A percentile compares a stretch with the other conserved stretches of the same genome.
phyloP scores from a whole-genome alignment of 2,329 filamentous ascomycete species.

The Cladophialophora chaetospira region DNA sequence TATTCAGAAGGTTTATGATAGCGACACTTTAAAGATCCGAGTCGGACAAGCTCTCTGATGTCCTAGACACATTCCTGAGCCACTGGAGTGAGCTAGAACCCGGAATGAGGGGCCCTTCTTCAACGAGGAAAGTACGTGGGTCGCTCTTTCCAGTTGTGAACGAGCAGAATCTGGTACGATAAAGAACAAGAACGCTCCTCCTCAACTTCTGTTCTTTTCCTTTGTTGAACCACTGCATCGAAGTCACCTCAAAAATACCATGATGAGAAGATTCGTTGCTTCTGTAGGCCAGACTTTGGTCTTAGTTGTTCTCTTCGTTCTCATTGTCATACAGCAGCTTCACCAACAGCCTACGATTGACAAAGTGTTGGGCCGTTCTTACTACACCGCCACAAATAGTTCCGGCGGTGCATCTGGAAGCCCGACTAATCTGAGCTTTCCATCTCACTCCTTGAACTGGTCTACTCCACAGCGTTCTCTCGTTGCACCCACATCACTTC shows the following conservation, averaged over 20 bases:
- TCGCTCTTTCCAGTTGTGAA: too few species aligned
- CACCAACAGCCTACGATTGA: constrained; percentile 6
- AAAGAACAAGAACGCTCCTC: too few species aligned
- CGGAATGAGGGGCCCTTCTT: too few species aligned
- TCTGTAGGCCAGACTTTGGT: constrained; percentile 2
- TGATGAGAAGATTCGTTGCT: constrained; percentile 1
- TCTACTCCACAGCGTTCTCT: not conserved
- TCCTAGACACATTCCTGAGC: too few species aligned
- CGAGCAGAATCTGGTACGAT: too few species aligned
- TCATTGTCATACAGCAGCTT: constrained; percentile 2
- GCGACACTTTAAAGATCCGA: too few species aligned
- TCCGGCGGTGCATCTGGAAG: constrained; percentile 26
- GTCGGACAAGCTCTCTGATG: too few species aligned
- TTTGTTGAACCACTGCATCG: not conserved
- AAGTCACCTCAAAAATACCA: not conserved
- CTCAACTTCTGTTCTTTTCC: too few species aligned
- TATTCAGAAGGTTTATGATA: too few species aligned
- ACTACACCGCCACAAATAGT: not conserved
- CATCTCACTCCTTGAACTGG: not conserved
- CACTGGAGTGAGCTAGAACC: too few species aligned
- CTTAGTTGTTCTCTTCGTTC: not conserved
- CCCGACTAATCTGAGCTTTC: not conserved
- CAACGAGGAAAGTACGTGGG: too few species aligned
- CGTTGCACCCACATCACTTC: not conserved
- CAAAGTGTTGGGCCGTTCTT: not conserved